Percentiles rank a stretch among this genome's conserved stretches.
Evolutionary conservation across 352 stramenopile species (phyloP).

Genomic region (Globisporangium echinulatum): DNA sequence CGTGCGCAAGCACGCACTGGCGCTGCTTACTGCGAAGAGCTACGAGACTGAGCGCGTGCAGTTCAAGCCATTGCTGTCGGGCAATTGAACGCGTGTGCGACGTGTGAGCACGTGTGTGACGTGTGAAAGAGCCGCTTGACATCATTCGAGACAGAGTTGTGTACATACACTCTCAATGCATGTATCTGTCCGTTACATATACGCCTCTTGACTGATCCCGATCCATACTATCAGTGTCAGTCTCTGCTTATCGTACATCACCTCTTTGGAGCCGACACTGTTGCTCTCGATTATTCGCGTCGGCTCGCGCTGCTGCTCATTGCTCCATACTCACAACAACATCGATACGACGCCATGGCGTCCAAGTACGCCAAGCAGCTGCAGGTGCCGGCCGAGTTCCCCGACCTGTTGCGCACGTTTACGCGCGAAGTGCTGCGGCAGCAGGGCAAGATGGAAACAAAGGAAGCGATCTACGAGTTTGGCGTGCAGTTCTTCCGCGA

Average conservation of each 20-base stretch:
- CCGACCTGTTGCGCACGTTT: conserved; percentile 67
- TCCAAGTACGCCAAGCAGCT: conserved; percentile 83
- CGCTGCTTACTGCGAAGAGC: conserved; percentile 11
- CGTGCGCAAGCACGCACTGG: conserved; percentile 14
- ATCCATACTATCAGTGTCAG: too few species aligned
- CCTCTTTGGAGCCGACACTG: too few species aligned
- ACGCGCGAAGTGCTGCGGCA: conserved; percentile 74
- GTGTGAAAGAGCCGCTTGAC: not conserved
- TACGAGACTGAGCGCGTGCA: conserved; percentile 6
- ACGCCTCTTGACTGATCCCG: too few species aligned
- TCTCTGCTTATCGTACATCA: too few species aligned
- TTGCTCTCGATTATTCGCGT: too few species aligned
- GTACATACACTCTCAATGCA: too few species aligned
- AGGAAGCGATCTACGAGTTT: conserved; percentile 76
- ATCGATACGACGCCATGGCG: conserved; percentile 33
- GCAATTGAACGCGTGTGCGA: too few species aligned
- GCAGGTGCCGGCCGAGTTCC: conserved; percentile 65
- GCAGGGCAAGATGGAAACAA: conserved; percentile 77
- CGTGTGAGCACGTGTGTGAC: not conserved
- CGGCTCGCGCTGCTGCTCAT: not conserved
- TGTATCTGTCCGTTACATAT: too few species aligned
- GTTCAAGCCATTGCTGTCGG: not conserved
- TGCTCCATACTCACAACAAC: not conserved
- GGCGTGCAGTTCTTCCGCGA: conserved; percentile 68
- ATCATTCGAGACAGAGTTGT: not conserved